phyloP scores from a whole-genome alignment of 352 stramenopile species.

The Halophytophthora batemanensis region DNA sequence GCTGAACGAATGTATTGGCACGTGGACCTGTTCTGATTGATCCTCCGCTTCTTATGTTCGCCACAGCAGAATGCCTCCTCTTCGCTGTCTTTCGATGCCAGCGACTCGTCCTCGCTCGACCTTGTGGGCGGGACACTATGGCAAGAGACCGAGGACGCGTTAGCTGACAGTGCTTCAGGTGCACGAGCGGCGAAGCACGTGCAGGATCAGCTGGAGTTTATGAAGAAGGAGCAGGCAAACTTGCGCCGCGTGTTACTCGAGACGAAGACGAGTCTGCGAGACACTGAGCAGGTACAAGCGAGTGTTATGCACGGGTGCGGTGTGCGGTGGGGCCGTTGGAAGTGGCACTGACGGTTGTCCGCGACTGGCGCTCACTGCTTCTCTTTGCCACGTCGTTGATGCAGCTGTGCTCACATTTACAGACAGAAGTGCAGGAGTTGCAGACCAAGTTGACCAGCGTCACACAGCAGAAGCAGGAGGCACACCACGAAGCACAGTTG shows the following conservation, averaged over 20 bases:
- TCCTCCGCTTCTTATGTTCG: not conserved
- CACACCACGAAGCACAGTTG: constrained; percentile 50
- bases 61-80: constrained; percentile 4
- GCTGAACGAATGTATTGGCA: too few species aligned
- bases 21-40: constrained; percentile 1
- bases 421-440: constrained; percentile 29
- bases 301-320: not conserved
- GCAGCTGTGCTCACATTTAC: constrained; percentile 21
- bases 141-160: constrained; percentile 20
- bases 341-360: too few species aligned
- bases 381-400: not conserved
- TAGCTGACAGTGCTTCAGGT: constrained; percentile 28
- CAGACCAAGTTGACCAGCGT: constrained; percentile 30
- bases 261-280: constrained; percentile 45
- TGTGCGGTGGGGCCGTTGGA: too few species aligned
- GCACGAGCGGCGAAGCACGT: constrained; percentile 41
- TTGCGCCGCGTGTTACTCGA: constrained; percentile 40
- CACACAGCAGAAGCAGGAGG: constrained; percentile 48
- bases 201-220: constrained; percentile 62
- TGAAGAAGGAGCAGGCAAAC: constrained; percentile 53
- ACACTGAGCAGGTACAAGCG: constrained; percentile 39
- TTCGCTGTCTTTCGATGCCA: constrained; percentile 3
- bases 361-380: too few species aligned
- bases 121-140: constrained; percentile 23
- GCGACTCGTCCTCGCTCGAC: constrained; percentile 11